These are phyloP conservation scores for Hyaloscypha variabilis DNA, from an alignment of 495 filamentous ascomycete species.

Conservation along the genomic window DNA sequence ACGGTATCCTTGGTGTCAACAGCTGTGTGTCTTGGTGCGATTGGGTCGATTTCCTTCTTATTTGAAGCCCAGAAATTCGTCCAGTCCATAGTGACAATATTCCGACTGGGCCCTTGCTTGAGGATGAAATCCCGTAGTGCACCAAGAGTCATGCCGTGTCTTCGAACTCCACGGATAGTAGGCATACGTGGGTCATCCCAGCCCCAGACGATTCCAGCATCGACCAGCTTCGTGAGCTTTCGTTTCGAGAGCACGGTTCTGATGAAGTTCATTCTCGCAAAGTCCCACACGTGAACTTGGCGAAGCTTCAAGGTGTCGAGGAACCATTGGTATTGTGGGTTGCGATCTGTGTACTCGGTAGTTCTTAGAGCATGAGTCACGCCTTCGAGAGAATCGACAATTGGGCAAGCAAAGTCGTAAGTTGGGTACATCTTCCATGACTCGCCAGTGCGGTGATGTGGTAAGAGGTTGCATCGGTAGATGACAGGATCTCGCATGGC, in stretches of 20 bases:
- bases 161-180: slow-evolving; percentile 76
- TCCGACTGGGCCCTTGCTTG: slow-evolving; percentile 79
- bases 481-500: slow-evolving; percentile 82
- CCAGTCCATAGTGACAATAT: slow-evolving; percentile 82
- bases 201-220: slow-evolving; percentile 79
- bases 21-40: slow-evolving; percentile 75
- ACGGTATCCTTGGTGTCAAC: slow-evolving; percentile 62
- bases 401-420: slow-evolving; percentile 92
- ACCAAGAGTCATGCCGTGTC: slow-evolving; percentile 78
- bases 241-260: slow-evolving; percentile 89
- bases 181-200: slow-evolving; percentile 87
- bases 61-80: slow-evolving; percentile 81
- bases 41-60: slow-evolving; percentile 83
- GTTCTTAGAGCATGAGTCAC: slow-evolving; percentile 95
- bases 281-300: slow-evolving; percentile 94
- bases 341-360: slow-evolving; percentile 96
- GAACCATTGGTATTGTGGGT: slow-evolving; percentile 98
- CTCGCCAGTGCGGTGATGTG: slow-evolving; percentile 86
- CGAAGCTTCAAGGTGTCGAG: slow-evolving; percentile 82
- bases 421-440: slow-evolving; percentile 96
- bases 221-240: slow-evolving; percentile 92
- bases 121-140: slow-evolving; percentile 80
- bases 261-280: slow-evolving; percentile 95
- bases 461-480: slow-evolving; percentile 73
- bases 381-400: slow-evolving; percentile 88